Base-by-base conservation (phyloP, 352 stramenopile genomes). In the Aphanomyces invadans region DNA sequence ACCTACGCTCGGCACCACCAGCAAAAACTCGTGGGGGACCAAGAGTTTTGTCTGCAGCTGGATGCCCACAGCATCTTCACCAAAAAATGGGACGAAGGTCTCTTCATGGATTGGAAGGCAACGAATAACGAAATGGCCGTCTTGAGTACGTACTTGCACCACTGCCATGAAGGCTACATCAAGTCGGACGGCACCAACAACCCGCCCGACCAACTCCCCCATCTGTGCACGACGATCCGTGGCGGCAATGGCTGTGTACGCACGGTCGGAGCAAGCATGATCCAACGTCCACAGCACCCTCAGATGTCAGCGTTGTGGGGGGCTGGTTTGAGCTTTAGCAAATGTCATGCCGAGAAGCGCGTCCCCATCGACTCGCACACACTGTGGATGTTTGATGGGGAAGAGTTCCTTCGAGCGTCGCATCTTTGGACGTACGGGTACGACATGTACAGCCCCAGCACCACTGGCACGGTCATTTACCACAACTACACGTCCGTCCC, bases 61-160 rank as follows among this genome's bases (percentile, higher is more conserved):
- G 86, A 94, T 36, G 81, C 81, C 3, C 86, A 94, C 73, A 89
- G 79, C 42, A 88, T 94, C 70, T 94, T 94, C 59, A 92, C 86
- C 25, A 92, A 91, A 70, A 68, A 77, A 7, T 94, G 86, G 86
- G 86, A 94, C 62, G 72, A 85, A 23, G 79, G 88, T 52, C 28
- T 94, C 1, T 23, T 94, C 32, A 71, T 73, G 31, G 83, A 94
- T 29, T 94, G 83, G 86, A 86, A 72, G 61, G 76, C 77, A 10
- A 70, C 89, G 10, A 70, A 80, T 62, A 94, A 94, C 65, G 86
- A 94, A 38, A 94, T 92, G 86, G 86, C 83, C 5, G 74, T 94
- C 57, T 70, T 94, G 31, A 78, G 83, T 10, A 91, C 81, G 46
- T 94, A 94, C 60, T 32, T 92, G 61, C 85, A 93, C 67, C 77